These are phyloP conservation scores for Aspergillus sergii DNA, from an alignment of 2,329 filamentous ascomycete species.

Conservation along the genomic window DNA sequence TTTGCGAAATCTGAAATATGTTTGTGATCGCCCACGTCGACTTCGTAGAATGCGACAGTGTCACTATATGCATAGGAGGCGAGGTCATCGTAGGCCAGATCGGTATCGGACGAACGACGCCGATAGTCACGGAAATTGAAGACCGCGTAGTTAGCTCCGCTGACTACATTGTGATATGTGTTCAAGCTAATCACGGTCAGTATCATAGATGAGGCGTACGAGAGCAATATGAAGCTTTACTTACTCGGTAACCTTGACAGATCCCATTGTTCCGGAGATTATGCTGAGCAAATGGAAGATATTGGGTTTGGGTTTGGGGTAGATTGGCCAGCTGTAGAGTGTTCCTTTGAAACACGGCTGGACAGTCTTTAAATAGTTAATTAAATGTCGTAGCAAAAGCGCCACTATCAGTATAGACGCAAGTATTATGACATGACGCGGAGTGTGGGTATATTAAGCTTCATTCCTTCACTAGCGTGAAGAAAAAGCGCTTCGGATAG, in stretches of 20 bases:
- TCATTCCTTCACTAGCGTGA: neutral
- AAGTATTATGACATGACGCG: neutral
- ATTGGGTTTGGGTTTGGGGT: neutral
- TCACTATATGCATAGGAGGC: slow-evolving; percentile 1
- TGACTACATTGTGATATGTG: neutral
- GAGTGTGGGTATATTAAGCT: neutral
- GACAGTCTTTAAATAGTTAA: neutral
- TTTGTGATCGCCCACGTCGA: neutral
- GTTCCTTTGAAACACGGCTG: too few species aligned
- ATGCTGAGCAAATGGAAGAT: neutral
- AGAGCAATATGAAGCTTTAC: too few species aligned
- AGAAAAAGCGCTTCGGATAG: neutral
- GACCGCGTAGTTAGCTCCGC: neutral
- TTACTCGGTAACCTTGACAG: neutral
- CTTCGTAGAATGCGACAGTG: neutral
- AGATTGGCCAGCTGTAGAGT: neutral
- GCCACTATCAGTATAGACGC: neutral
- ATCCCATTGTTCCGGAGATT: neutral
- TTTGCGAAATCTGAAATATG: neutral
- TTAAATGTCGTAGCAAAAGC: neutral
- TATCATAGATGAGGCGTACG: too few species aligned
- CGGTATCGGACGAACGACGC: neutral
- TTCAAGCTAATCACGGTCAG: neutral
- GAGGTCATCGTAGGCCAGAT: neutral
- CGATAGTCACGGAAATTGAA: neutral